Base-by-base conservation (phyloP, 768 basidiomycete species). In the Krasilnikovozyma curviuscula region DNA sequence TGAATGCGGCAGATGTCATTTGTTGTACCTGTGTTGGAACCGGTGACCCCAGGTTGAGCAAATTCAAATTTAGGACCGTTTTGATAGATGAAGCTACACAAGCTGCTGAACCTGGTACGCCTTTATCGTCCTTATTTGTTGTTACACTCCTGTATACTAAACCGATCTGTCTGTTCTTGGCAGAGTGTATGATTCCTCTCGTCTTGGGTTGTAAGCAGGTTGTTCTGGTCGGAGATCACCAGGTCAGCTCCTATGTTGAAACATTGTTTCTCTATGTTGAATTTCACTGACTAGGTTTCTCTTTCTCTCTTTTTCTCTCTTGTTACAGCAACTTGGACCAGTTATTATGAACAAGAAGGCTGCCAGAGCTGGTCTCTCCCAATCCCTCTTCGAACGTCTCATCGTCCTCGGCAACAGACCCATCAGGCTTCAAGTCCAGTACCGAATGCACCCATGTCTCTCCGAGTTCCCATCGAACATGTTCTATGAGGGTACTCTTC, bases 301-400 rank as follows among this genome's bases (percentile, higher is more conserved):
- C 4, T 25, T 25, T 35, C 40, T 27, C 40, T n/a, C 24, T 42
- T 42, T 24, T 40, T 56, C 34, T 56, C 50, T 39, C 33, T 18
- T 8, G 38, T 28, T 44, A 29, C 62, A 82, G 70, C 93, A 97
- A 72, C 78, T 97, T 42, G 93, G 93, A 1, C 93, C 93, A 7
- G 93, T 97, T 59, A 95, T 98, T 63, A 97, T 98, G 93, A 98
- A 97, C 75, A 98, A 98, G 75, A 97, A 98, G 62, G 93, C 93
- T 0, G 91, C 93, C 2, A 83, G 88, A n/a, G 93, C 93, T 5
- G 93, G 93, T 18, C 74, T 98, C 32, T 95, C 89, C 0, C 93
- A 97, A 61, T 98, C 93, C 0, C 77, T 98, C 18, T 98, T 98
- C 57, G 93, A 98, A 63, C 81, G 93, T 38, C 79, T 98, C 40